phyloP scores from a whole-genome alignment of 768 basidiomycete species.

The Boletus vermiculosoides region DNA sequence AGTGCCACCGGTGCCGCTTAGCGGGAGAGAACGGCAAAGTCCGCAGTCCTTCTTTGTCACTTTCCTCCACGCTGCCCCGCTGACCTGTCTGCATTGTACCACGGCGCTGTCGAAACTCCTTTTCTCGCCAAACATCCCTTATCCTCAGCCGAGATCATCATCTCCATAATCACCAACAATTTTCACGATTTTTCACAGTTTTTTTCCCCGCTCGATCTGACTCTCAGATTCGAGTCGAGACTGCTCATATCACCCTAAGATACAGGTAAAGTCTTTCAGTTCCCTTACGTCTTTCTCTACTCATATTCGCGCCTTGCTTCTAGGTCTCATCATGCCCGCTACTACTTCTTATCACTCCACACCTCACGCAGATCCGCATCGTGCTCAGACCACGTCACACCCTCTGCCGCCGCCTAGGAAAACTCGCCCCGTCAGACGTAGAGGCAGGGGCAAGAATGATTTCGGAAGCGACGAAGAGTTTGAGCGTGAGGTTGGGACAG shows the following conservation, averaged over 20 bases:
- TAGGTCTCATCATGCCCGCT: constrained; percentile 46
- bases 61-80: constrained; percentile 22
- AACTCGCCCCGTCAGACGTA: constrained; percentile 50
- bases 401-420: constrained; percentile 34
- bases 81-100: constrained; percentile 13
- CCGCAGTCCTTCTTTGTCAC: constrained; percentile 32
- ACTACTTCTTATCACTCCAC: constrained; percentile 37
- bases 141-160: constrained; percentile 20
- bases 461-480: constrained; percentile 79
- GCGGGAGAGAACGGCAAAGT: constrained; percentile 24
- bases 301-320: constrained; percentile 2
- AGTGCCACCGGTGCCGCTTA: constrained; percentile 27
- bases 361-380: constrained; percentile 31
- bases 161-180: neutral
- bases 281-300: constrained; percentile 21
- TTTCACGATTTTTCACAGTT: constrained; percentile 20
- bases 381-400: constrained; percentile 32
- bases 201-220: constrained; percentile 28
- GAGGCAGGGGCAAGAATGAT: constrained; percentile 57
- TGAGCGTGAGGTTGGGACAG: constrained; percentile 65
- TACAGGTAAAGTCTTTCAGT: constrained; percentile 36
- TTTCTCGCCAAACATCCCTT: constrained; percentile 3
- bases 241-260: constrained; percentile 29
- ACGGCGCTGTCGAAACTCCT: constrained; percentile 5
- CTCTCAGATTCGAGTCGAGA: constrained; percentile 20